Base-by-base conservation (phyloP, 768 basidiomycete genomes). In the Clathrus columnatus region DNA sequence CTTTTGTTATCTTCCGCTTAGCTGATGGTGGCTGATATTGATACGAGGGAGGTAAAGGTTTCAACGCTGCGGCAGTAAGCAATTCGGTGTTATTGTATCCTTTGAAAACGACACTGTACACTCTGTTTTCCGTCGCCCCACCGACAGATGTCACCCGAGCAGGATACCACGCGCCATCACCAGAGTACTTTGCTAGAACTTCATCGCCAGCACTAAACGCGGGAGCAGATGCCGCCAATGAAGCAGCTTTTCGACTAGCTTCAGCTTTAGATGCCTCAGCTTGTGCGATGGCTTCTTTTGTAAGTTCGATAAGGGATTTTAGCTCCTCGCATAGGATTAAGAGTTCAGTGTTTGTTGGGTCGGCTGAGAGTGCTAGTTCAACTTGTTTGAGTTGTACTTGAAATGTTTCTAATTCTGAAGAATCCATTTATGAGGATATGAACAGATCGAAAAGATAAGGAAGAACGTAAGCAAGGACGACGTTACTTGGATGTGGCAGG, bases 71-170 rank as follows among this genome's bases (percentile, higher is more conserved):
- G 28, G 77, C 76, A 64, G 85, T 84, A 29, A 91, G 80, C 32
- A 89, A 79, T 70, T 94, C 92, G 24, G 92, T 92, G 26, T 85
- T 87, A 67, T 92, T 89, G 75, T 94, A 94, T 4, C 85, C 87
- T 66, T 89, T 88, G 77, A 92, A 95, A 30, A 92, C 78, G 64
- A 95, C 85, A 67, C 84, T 90, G 74, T 88, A 95, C 57, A 88
- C 85, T 16, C 84, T 80, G 63, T 91, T 87, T 54, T 89, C 86
- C 54, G 79, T 71, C 24, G 88, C 83, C 44, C 91, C 91, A 56
- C 87, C 87, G 50, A 94, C 76, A 47, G 83, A 85, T 18, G 84
- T 87, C 71, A 95, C 89, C 24, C 89, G 82, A 41, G 91, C 92
- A 42, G 92, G 87, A 67, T 94, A 94, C 83, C 86, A 93, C 58